These are phyloP conservation scores for Scleroderma bovista DNA, from an alignment of 768 basidiomycete genomes.

Conservation along the genomic window DNA sequence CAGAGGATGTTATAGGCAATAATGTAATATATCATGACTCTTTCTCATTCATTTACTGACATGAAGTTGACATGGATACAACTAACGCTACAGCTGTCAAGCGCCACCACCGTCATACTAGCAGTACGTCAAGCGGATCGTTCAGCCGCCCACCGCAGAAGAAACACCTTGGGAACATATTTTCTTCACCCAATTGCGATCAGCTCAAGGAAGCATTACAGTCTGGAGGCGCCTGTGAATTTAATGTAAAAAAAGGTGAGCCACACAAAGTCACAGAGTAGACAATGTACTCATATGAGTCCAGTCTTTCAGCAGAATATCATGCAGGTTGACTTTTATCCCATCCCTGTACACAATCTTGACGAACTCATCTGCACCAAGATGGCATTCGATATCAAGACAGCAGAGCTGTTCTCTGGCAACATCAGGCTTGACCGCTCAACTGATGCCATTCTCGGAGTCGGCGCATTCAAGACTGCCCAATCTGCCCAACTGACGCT, in stretches of 20 bases:
- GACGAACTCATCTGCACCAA: background rate
- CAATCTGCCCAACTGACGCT: conserved; percentile 2
- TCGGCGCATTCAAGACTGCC: conserved; percentile 5
- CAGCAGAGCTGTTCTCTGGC: background rate
- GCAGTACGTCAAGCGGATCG: background rate
- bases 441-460: background rate
- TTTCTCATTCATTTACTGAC: no score
- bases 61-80: background rate
- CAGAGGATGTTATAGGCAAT: background rate
- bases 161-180: no score
- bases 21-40: background rate
- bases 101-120: background rate
- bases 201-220: conserved; percentile 1
- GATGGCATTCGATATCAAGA: background rate
- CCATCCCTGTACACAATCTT: background rate
- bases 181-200: background rate
- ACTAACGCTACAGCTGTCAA: background rate
- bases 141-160: background rate
- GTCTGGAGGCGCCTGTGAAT: background rate
- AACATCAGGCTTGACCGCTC: background rate
- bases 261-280: no score
- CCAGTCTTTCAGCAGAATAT: background rate
- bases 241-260: conserved; percentile 3
- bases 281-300: background rate
- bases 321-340: background rate